Evolutionary conservation across 352 stramenopile species (phyloP).

Genomic region (Pythium graminicola): DNA sequence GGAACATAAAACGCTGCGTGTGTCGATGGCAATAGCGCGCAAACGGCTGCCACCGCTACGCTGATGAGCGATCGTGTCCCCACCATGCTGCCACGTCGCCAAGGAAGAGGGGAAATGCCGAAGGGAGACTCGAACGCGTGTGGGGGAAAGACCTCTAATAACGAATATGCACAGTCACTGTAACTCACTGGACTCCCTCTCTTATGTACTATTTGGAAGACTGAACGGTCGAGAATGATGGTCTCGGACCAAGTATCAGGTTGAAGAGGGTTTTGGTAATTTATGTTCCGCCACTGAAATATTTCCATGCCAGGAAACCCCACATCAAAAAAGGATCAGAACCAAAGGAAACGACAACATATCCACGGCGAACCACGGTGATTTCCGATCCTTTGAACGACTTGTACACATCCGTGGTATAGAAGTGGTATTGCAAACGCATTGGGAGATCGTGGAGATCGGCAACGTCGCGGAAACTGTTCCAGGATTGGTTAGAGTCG

Average conservation of each 20-base stretch:
- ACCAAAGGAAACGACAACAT: neutral
- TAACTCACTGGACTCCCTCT: too few relatives aligned
- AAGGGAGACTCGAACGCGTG: constrained; percentile 1
- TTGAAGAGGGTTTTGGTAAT: constrained; percentile 4
- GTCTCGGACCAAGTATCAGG: constrained; percentile 4
- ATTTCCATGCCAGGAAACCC: too few relatives aligned
- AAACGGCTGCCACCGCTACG: constrained; percentile 4
- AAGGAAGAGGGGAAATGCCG: neutral
- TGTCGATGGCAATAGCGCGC: constrained; percentile 6
- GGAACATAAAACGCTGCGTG: constrained; percentile 79
- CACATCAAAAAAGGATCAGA: neutral
- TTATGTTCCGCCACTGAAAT: neutral
- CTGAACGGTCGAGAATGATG: constrained; percentile 10
- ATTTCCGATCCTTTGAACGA: neutral
- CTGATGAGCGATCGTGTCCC: constrained; percentile 17
- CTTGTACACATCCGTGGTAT: neutral
- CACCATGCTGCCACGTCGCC: constrained; percentile 13
- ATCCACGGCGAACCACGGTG: neutral
- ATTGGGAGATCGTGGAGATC: too few relatives aligned
- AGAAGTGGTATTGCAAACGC: neutral
- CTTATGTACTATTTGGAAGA: too few relatives aligned
- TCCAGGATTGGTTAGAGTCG: too few relatives aligned
- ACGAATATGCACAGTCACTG: too few relatives aligned
- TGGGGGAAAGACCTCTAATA: constrained; percentile 3
- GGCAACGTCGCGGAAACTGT: too few relatives aligned